Evolutionary conservation across 73 alveolate genomes (phyloP), one percentile per base, ranked within the genome.

Genomic region (Paramecium caudatum): DNA sequence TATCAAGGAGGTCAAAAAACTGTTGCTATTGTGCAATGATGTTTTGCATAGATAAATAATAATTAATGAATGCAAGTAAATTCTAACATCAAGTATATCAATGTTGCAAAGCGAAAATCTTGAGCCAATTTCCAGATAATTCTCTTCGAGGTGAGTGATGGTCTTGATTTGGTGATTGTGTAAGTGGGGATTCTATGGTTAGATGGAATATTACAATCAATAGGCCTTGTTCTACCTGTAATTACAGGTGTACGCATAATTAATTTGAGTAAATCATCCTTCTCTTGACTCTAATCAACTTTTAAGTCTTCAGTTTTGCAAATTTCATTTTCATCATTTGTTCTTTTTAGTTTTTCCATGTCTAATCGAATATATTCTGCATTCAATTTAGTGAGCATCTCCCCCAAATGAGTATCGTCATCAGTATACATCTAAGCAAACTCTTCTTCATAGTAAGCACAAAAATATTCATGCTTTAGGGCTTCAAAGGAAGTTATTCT

Each of bases 221-320:
- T 21, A 12, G 62, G 32, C 21, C 39, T 21, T 5, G 47, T 37
- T 74, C 88, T 74, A 19, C 88, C 88, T 9, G 88, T 74, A 74
- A 74, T 74, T 27, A 74, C 88, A 9, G 88, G 88, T n/a, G 88
- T 74, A 19, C 88, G 36, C 88, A 74, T 74, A 12, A 74, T 37
- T 7, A 74, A 19, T 27, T 37, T 36, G 12, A 41, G 80, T 3
- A 55, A 4, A 15, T 55, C 80, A 5, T 55, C 30, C 45, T 55
- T 37, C 19, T 74, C 88, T 8, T 55, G 30, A 55, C 80, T 55
- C 46, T 55, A 55, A 27, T 55, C 80, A 23, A 55, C 80, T 8
- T 55, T 55, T 25, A 55, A 7, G 30, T 55, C 80, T 3, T 55
- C 80, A 25, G 80, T 55, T 43, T 55, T 55, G 46, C 80, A 55